Conservation (phyloP, 805 yeast species). For the Cyberlindnera mrakii region DNA sequence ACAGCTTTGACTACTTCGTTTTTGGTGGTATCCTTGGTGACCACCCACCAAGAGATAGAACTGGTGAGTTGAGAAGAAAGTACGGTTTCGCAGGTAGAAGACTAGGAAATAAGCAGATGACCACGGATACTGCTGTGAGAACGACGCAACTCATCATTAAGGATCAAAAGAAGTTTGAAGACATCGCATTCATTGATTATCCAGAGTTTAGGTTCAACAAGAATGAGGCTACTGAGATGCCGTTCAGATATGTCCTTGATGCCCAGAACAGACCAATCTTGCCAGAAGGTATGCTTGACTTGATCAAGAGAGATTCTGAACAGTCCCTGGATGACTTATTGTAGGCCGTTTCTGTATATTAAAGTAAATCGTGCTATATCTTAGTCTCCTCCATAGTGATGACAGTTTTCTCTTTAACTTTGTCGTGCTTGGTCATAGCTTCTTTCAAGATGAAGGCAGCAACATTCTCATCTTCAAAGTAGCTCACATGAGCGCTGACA, state of each 20-base stretch:
- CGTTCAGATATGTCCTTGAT: constrained; percentile 82
- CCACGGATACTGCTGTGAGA: constrained; percentile 95
- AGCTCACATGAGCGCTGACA: constrained; percentile 81
- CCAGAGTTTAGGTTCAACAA: constrained; percentile 88
- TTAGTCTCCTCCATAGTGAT: not conserved
- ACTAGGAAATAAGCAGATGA: constrained; percentile 87
- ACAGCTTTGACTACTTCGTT: constrained; percentile 75
- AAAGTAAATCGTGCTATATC: not conserved
- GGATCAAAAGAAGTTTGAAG: constrained; percentile 50
- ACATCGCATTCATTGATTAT: constrained; percentile 81
- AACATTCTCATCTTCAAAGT: constrained; percentile 81
- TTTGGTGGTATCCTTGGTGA: constrained; percentile 97
- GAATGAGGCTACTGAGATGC: constrained; percentile 96
- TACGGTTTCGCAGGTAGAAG: constrained; percentile 86
- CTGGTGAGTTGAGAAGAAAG: constrained; percentile 75
- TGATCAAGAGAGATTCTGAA: constrained; percentile 81
- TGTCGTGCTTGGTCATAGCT: constrained; percentile 27
- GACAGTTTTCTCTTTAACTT: constrained; percentile 26
- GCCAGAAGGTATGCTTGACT: constrained; percentile 86
- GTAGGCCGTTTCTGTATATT: constrained; percentile 1
- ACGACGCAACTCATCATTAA: constrained; percentile 80
- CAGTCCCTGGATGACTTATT: constrained; percentile 68
- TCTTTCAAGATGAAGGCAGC: constrained; percentile 73
- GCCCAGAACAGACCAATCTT: constrained; percentile 64
- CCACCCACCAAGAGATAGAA: constrained; percentile 87